Percentiles rank a stretch among this genome's conserved stretches.
phyloP scores from a whole-genome alignment of 306 rosid species.

The Ormosia semicastrata region DNA sequence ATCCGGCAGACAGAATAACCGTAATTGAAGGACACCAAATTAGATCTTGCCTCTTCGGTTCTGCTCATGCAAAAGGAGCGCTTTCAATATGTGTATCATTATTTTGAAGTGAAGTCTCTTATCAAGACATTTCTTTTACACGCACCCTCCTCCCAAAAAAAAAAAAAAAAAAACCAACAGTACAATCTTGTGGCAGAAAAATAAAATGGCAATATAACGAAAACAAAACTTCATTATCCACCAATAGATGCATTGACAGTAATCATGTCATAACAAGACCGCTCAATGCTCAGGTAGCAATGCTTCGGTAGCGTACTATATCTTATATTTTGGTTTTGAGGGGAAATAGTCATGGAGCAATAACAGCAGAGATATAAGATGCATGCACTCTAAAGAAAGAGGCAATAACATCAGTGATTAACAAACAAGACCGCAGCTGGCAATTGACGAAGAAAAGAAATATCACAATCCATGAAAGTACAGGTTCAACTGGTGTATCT shows the following conservation, averaged over 20 bases:
- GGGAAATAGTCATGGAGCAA: background rate
- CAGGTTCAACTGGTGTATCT: background rate
- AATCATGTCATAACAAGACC: too few relatives aligned
- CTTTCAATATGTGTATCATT: background rate
- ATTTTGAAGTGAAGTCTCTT: too few relatives aligned
- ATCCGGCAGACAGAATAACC: too few relatives aligned
- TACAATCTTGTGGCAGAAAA: background rate
- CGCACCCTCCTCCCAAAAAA: too few relatives aligned
- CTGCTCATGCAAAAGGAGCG: background rate
- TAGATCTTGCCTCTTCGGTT: background rate
- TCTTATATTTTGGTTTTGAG: background rate
- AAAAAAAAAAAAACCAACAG: background rate
- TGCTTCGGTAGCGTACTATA: background rate
- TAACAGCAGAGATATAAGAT: background rate
- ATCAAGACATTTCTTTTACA: background rate
- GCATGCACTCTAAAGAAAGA: background rate
- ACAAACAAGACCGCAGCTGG: background rate
- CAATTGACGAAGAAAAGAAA: background rate
- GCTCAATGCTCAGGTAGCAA: background rate
- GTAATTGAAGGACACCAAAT: too few relatives aligned
- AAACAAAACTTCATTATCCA: background rate
- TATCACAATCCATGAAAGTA: background rate
- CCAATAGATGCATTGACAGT: background rate
- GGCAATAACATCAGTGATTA: background rate
- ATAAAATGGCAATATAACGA: background rate